phyloP scores from a whole-genome alignment of 345 rosid genomes.

The Cardamine chenopodiifolia region DNA sequence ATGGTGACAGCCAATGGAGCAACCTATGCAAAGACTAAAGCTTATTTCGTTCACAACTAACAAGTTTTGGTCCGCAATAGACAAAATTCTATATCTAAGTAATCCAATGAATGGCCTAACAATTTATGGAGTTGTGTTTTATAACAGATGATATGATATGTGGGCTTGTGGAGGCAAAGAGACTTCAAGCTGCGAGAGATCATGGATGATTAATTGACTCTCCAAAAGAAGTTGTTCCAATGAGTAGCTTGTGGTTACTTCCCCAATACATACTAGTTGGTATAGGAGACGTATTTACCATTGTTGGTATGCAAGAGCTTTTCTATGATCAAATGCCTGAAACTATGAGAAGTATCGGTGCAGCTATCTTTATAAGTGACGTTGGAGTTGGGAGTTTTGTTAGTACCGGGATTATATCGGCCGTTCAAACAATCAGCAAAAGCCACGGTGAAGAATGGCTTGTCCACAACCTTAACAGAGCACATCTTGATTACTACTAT shows the following conservation, averaged over 20 bases:
- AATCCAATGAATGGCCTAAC: background rate
- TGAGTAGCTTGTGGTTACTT: conserved; percentile 81
- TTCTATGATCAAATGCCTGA: conserved; percentile 93
- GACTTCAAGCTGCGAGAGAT: conserved; percentile 56
- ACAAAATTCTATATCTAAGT: background rate
- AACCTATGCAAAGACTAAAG: background rate
- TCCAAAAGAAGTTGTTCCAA: conserved; percentile 63
- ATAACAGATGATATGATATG: conserved; percentile 47
- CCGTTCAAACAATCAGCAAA: conserved; percentile 54
- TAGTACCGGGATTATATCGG: conserved; percentile 58
- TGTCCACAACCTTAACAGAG: conserved; percentile 63
- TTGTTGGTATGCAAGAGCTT: conserved; percentile 84
- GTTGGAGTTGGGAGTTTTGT: conserved; percentile 79
- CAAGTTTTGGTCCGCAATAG: background rate
- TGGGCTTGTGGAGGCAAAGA: conserved; percentile 63
- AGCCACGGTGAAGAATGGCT: conserved; percentile 61
- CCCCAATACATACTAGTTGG: conserved; percentile 76
- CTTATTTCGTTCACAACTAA: background rate
- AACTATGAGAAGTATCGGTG: conserved; percentile 81
- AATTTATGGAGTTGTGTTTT: background rate
- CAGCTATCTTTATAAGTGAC: conserved; percentile 66
- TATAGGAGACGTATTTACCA: conserved; percentile 61
- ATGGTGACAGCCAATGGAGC: background rate
- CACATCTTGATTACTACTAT: conserved; percentile 64
- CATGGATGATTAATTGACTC: conserved; percentile 57